phyloP scores from a whole-genome alignment of 108 stramenopile species.

The Thalassiosira profunda region DNA sequence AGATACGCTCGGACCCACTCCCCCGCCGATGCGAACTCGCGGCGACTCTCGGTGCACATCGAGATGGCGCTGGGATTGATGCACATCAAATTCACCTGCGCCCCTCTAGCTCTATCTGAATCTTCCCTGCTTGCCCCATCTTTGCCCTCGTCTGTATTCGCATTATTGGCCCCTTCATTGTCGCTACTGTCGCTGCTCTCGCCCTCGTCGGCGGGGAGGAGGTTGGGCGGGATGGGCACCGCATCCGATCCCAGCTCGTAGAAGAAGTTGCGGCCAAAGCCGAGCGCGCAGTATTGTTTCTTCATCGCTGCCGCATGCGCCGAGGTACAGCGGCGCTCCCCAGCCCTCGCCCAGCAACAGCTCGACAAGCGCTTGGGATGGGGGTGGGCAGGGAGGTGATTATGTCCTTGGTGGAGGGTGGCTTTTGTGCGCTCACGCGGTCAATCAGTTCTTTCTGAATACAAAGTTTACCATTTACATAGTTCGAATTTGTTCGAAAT shows the following conservation, averaged over 20 bases:
- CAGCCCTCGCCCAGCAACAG: too few species aligned
- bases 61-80: not conserved
- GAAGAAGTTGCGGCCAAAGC: constrained; percentile 53
- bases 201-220: not conserved
- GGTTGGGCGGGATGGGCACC: constrained; percentile 21
- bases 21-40: not conserved
- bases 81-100: constrained; percentile 2
- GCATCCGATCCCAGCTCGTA: constrained; percentile 38
- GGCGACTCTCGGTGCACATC: not conserved
- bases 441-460: too few species aligned
- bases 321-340: too few species aligned
- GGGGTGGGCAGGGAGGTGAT: too few species aligned
- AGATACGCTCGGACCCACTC: not conserved
- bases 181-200: not conserved
- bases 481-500: too few species aligned
- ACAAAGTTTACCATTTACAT: too few species aligned
- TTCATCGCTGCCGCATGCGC: too few species aligned
- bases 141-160: not conserved
- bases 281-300: constrained; percentile 40
- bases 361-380: too few species aligned
- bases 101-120: not conserved
- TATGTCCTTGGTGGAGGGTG: too few species aligned
- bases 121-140: not conserved
- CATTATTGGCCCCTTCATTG: not conserved
- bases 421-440: too few species aligned